Percentiles rank a stretch among this genome's conserved stretches.
Conservation (phyloP, 2,329 filamentous ascomycete genomes). For the Mycosphaerelloides madeirae region DNA sequence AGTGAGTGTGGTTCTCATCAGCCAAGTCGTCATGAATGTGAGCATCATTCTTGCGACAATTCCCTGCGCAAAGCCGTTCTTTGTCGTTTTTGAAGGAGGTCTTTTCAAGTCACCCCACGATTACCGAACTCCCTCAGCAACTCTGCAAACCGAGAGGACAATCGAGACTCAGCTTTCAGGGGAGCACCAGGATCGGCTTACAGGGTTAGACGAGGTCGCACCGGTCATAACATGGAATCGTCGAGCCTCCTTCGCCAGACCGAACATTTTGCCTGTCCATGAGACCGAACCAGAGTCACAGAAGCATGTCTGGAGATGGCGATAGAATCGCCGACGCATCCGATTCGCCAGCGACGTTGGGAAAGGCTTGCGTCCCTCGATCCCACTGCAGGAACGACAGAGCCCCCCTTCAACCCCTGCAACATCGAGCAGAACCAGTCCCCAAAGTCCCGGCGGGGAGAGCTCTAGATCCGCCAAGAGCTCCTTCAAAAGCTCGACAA, state of each 20-base stretch:
- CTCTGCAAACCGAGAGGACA: background rate
- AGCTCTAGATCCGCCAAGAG: background rate
- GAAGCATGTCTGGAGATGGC: too few species aligned
- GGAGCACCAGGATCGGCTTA: too few species aligned
- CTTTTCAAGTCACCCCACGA: slow-evolving; percentile 12
- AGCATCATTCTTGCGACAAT: slow-evolving; percentile 28
- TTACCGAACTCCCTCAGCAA: background rate
- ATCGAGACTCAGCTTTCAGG: background rate
- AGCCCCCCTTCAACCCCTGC: background rate
- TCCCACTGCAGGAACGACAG: too few species aligned
- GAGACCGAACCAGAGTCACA: too few species aligned
- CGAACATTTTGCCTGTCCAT: background rate
- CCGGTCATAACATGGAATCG: slow-evolving; percentile 8
- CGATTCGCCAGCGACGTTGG: too few species aligned
- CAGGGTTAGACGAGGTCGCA: background rate
- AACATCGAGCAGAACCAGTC: background rate
- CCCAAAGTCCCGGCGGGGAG: background rate
- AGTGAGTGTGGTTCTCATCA: slow-evolving; percentile 19
- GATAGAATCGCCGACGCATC: too few species aligned
- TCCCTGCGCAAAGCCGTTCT: slow-evolving; percentile 30
- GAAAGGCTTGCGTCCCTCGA: background rate
- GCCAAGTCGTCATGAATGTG: slow-evolving; percentile 24
- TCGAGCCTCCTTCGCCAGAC: slow-evolving; percentile 9
- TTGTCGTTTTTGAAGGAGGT: slow-evolving; percentile 19
- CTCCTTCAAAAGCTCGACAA: background rate